Conservation (phyloP, 345 rosid genomes). For the Eucalyptus tenuipes region DNA sequence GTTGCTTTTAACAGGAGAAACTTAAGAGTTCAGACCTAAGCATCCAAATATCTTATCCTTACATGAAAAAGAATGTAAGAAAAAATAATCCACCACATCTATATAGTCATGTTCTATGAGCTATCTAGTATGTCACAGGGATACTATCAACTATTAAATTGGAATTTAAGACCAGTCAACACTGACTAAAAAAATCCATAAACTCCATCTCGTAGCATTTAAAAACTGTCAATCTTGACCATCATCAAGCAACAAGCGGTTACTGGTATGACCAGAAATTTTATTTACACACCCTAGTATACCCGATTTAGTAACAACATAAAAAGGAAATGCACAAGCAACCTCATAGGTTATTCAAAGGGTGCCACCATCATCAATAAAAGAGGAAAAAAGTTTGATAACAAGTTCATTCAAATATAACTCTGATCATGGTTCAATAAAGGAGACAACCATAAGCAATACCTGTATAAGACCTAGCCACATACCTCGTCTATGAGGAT, state of each 20-base stretch:
- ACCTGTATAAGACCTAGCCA: neutral
- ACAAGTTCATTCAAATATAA: neutral
- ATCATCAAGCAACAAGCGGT: neutral
- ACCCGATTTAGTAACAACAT: neutral
- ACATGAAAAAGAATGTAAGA: neutral
- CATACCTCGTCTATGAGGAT: slow-evolving; percentile 95
- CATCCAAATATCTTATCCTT: neutral
- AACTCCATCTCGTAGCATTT: neutral
- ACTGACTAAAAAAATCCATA: neutral
- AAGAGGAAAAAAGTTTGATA: neutral
- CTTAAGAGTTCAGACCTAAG: neutral
- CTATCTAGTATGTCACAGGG: neutral
- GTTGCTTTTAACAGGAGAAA: neutral
- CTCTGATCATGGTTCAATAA: neutral
- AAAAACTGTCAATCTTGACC: neutral
- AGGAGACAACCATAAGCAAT: neutral
- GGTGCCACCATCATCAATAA: neutral
- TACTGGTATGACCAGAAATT: neutral
- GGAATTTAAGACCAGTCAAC: neutral
- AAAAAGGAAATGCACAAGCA: neutral
- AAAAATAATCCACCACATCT: neutral
- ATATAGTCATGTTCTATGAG: neutral
- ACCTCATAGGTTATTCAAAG: neutral
- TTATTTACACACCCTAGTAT: neutral
- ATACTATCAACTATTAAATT: neutral